These are phyloP conservation scores for Musa itinerans DNA, from an alignment of 176 grass and related monocot species.

Conservation along the genomic window DNA sequence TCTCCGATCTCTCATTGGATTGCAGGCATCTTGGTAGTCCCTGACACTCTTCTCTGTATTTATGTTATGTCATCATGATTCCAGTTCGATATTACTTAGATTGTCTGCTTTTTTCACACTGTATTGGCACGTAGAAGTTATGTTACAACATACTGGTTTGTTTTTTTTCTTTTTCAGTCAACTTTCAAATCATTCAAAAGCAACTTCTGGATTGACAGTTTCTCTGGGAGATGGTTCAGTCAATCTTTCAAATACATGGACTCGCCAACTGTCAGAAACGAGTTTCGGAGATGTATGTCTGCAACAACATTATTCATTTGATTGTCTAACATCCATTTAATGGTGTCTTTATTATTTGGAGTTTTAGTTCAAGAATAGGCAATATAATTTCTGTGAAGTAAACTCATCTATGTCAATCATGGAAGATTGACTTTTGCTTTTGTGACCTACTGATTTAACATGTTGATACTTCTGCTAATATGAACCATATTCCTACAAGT, in stretches of 20 bases:
- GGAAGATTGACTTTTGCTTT: not conserved
- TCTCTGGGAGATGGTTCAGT: constrained; percentile 88
- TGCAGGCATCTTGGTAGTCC: constrained; percentile 56
- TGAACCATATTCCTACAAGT: not conserved
- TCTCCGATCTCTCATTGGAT: constrained; percentile 61
- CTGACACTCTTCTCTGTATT: constrained; percentile 4
- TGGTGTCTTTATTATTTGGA: not conserved
- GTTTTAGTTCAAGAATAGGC: not conserved
- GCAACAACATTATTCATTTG: not conserved
- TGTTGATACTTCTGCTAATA: not conserved
- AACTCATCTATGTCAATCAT: not conserved
- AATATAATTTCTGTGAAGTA: not conserved
- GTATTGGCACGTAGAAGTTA: not conserved
- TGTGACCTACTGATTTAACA: not conserved
- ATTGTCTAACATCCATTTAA: not conserved
- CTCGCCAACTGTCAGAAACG: constrained; percentile 77
- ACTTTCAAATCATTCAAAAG: constrained; percentile 79
- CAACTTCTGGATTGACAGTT: constrained; percentile 65
- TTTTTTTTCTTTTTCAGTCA: constrained; percentile 42
- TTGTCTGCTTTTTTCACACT: not conserved
- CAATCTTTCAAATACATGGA: constrained; percentile 89
- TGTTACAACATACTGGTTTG: not conserved
- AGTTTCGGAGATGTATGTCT: constrained; percentile 72
- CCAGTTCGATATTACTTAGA: not conserved
- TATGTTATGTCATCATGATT: constrained; percentile 6